phyloP scores from a whole-genome alignment of 2,329 filamentous ascomycete species.

The Cryphonectria naterciae region DNA sequence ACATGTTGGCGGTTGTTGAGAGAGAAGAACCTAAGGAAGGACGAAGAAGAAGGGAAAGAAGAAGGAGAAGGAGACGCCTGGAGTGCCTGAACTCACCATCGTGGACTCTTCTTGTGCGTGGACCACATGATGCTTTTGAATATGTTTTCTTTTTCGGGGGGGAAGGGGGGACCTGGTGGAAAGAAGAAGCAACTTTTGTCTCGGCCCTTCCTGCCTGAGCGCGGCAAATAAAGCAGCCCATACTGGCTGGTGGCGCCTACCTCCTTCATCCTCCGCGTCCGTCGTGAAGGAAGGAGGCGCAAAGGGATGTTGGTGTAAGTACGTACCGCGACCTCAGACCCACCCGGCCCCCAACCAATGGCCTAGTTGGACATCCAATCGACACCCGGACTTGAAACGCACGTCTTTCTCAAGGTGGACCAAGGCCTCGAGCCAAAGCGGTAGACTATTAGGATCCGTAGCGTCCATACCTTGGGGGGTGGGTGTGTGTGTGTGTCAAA shows the following conservation, averaged over 20 bases:
- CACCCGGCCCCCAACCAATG: conserved; percentile 13
- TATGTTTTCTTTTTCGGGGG: background rate
- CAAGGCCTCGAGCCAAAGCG: background rate
- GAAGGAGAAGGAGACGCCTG: background rate
- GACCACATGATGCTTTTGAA: background rate
- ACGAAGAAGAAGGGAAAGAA: background rate
- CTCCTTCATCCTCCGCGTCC: background rate
- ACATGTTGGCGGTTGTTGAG: conserved; percentile 13
- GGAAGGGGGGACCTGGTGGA: no score
- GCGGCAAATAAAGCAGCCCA: background rate
- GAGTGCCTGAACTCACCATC: background rate
- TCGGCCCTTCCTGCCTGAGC: background rate
- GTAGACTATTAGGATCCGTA: background rate
- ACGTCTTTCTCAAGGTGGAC: background rate
- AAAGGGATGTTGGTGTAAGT: background rate
- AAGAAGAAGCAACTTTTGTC: background rate
- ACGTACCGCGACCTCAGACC: background rate
- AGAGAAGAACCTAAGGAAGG: background rate
- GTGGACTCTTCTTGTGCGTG: background rate
- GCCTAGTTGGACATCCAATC: background rate
- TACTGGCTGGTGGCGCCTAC: conserved; percentile 2
- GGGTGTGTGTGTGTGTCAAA: background rate
- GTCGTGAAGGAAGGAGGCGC: background rate
- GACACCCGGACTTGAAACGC: conserved; percentile 10
- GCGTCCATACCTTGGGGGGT: background rate